Evolutionary conservation across 805 yeast genomes (phyloP), one percentile per base, ranked within the genome.

Genomic region (Metschnikowia matae): DNA sequence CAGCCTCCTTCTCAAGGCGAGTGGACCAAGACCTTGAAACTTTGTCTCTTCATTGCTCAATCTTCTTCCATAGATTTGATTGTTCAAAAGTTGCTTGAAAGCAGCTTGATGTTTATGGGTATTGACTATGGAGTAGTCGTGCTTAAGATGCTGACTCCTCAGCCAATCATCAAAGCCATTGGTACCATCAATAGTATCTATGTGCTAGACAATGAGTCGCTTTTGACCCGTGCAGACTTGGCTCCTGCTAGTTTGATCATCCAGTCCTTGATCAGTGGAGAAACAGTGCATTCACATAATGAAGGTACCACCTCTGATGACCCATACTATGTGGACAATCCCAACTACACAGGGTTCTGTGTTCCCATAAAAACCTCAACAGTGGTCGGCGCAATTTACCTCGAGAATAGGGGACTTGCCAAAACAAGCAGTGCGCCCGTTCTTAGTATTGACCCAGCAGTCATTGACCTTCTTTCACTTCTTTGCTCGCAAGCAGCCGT

Each of bases 401-500:
- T 77, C 36, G 81, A 78, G 54, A 40, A 53, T 40, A 64, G 32
- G 20, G 52, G 52, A 4, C 42, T 49, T 33, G 18, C 40, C 7
- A 26, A 29, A 31, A 7, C 38, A 6, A 31, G 23, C 6, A 21
- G 31, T 17, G n/a, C 17, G 71, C 53, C 17, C 6, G 23, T 6
- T 15, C 40, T 35, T 5, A 23, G 34, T 14, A 44, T 49, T 23
- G 62, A 67, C 10, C 58, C 62, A 10, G 66, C 65, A 15, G 70
- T 71, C 50, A 56, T 69, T n/a, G 77, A 74, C 48, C 58, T 78
- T 43, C 62, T 73, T 4, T 64, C 65, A 5, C 64, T 79, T 48
- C 62, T 79, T 38, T 74, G 81, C 51, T 70, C 80, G 0, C 83
- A 79, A 55, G 80, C 81, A 6, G 79, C 80, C 0, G 79, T 79